Percentiles rank a stretch among this genome's conserved stretches.
Evolutionary conservation across 208 protist species (phyloP).

Genomic region (Leishmania guyanensis): DNA sequence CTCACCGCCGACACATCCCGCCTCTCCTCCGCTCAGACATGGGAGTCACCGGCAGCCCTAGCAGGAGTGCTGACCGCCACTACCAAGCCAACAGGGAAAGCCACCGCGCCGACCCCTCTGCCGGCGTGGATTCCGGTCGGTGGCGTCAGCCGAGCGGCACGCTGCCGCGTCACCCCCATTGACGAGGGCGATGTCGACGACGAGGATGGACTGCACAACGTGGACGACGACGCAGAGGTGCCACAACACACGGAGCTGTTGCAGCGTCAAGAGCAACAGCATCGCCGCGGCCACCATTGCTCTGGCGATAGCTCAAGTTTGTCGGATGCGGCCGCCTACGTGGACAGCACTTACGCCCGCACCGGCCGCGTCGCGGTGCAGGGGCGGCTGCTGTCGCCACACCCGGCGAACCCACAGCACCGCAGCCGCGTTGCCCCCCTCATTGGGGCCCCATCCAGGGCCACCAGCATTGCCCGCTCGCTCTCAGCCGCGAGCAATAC

Average conservation of each 20-base stretch:
- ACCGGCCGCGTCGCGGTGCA: background rate
- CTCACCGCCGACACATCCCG: background rate
- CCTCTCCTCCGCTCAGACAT: background rate
- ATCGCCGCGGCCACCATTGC: background rate
- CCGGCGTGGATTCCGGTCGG: background rate
- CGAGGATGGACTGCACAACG: background rate
- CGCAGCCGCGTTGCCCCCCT: background rate
- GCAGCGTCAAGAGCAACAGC: background rate
- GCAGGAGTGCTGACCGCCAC: background rate
- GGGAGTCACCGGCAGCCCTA: background rate
- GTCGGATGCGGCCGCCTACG: background rate
- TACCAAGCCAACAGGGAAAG: background rate
- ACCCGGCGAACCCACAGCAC: background rate
- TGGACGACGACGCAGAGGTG: background rate
- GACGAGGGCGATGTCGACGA: background rate
- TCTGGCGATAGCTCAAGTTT: too few relatives aligned
- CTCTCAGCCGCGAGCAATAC: background rate
- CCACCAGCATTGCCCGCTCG: background rate
- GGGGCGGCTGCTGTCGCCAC: background rate
- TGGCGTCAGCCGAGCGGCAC: background rate
- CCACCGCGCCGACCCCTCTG: background rate
- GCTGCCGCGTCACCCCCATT: background rate
- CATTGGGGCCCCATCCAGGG: background rate
- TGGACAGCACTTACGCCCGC: background rate
- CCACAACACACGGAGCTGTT: background rate